Conservation (phyloP, 2,329 filamentous ascomycete species). For the Blastomyces emzantsi region DNA sequence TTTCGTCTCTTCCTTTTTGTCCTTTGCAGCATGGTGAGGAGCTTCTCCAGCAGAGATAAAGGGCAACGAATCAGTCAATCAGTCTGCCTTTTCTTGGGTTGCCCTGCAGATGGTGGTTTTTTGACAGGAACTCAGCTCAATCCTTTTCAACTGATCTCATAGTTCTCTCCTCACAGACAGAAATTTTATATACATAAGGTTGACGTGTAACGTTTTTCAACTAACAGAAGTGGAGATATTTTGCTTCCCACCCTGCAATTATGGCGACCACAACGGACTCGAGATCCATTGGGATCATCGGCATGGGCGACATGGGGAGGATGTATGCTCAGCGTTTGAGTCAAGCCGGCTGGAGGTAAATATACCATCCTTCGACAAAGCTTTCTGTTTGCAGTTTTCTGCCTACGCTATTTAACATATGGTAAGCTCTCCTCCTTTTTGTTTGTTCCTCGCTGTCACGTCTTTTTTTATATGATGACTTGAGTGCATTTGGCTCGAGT, state of each 20-base stretch:
- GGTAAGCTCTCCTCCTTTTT: slow-evolving; percentile 23
- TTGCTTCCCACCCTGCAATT: slow-evolving; percentile 2
- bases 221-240: neutral
- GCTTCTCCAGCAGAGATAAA: neutral
- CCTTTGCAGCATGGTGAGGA: neutral
- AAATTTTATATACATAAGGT: too few relatives aligned
- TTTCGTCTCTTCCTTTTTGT: neutral
- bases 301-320: slow-evolving; percentile 99
- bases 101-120: neutral
- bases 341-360: slow-evolving; percentile 90
- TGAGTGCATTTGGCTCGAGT: slow-evolving; percentile 99
- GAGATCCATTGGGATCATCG: slow-evolving; percentile 85
- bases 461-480: slow-evolving; percentile 70
- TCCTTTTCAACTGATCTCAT: neutral
- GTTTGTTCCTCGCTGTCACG: slow-evolving; percentile 19
- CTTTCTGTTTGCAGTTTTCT: slow-evolving; percentile 9
- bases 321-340: slow-evolving; percentile 91
- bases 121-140: neutral
- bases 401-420: slow-evolving; percentile 12
- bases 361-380: slow-evolving; percentile 24
- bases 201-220: neutral
- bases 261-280: slow-evolving; percentile 35
- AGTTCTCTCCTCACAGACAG: too few relatives aligned
- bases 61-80: neutral
- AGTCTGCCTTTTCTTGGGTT: neutral